These are phyloP conservation scores for Kokia cookei DNA, from an alignment of 441 rosid genomes.

Conservation along the genomic window DNA sequence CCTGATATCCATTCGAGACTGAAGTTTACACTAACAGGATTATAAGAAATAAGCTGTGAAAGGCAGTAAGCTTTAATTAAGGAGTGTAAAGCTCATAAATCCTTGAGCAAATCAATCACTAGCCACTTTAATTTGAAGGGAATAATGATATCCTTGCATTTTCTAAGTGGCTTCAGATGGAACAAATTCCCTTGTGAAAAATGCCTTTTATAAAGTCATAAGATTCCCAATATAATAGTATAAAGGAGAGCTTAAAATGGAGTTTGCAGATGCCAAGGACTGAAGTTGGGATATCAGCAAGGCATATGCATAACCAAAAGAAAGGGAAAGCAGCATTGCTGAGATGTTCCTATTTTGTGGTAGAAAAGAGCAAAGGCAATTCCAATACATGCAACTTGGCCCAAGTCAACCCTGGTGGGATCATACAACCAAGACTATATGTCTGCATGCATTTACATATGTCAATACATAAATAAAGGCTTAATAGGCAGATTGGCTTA, in stretches of 20 bases:
- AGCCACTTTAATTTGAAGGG: neutral
- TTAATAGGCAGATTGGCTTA: too few species aligned
- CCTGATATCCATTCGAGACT: slow-evolving; percentile 27
- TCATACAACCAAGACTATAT: neutral
- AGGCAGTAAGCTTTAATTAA: neutral
- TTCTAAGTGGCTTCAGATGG: neutral
- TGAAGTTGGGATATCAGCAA: neutral
- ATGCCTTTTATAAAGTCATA: neutral
- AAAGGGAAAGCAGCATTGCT: neutral
- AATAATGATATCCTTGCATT: neutral
- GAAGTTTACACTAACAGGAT: neutral
- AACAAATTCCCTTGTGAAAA: neutral
- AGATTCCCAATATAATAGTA: neutral
- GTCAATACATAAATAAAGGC: too few species aligned
- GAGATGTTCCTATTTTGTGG: neutral
- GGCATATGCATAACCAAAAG: neutral
- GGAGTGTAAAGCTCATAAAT: neutral
- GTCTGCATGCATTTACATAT: too few species aligned
- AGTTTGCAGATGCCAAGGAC: neutral
- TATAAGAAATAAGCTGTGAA: neutral
- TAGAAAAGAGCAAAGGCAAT: neutral
- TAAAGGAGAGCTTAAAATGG: neutral
- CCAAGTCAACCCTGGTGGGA: neutral
- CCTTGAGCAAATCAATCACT: neutral
- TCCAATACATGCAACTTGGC: neutral